Base-by-base conservation (phyloP, 176 grass and related monocot species). In the Hsuehochloa calcarea region DNA sequence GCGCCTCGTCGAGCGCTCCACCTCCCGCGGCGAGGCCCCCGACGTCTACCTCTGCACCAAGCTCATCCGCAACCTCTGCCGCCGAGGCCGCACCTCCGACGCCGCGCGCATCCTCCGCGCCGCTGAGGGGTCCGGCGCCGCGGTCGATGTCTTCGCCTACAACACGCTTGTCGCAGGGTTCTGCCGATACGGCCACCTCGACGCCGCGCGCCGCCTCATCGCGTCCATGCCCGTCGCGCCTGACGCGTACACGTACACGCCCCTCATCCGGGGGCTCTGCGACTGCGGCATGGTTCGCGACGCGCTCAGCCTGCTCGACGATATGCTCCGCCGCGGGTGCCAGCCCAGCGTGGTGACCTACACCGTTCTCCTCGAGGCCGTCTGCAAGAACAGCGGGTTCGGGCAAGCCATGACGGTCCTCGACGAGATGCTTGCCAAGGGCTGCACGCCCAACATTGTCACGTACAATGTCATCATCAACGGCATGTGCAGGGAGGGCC, bases 381-480 rank as follows among this genome's bases (percentile, higher is more conserved):
- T 84, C 15, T 82, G 87, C 88, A 88, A 43, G 75, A 85, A 68
- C 39, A 89, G 76, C n/a, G 92, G 92, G 3, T 87, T 94, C 23
- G 71, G 23, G 8, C 75, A 94, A 63, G 92, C 87, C 14, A 87
- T 89, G 87, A 25, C 65, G 13, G 83, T 94, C 37, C 78, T 91
- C 23, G 89, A 91, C 31, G 92, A 94, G 81, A 91, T 94, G 92
- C 80, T 72, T 10, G 76, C 72, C 12, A 91, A 89, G 84, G 92
- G 92, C 2, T 86, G 90, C 83, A 65, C 72, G 6, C 92, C 92
- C 46, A 91, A 94, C 79, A 87, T 89, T 23, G 90, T 91, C 84
- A 91, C 89, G 3, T 94, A 89, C 77, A 94, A 91, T n/a, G 89
- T 90, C 71, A 91, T 94, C 84, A 91, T 91, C 27, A 88, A 90